Percentiles rank a stretch among this genome's conserved stretches.
phyloP scores from a whole-genome alignment of 331 rosid species.

The Telfairia occidentalis region DNA sequence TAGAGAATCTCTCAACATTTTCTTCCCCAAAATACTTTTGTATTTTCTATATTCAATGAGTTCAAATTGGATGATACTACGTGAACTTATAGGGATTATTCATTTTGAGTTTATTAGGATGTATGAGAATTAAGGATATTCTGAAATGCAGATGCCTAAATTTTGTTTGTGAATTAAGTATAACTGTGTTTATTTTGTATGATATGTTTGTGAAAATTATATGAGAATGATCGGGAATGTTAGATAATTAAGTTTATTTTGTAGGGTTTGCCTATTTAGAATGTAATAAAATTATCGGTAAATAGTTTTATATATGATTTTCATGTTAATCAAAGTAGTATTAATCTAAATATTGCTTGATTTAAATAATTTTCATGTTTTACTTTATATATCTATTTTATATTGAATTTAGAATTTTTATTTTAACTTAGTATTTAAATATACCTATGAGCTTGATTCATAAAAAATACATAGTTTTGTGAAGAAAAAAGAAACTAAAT shows the following conservation, averaged over 20 bases:
- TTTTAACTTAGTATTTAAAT: too few relatives aligned
- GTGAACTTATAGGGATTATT: not conserved
- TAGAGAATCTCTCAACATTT: conserved; percentile 12
- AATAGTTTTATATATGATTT: not conserved
- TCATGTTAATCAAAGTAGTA: not conserved
- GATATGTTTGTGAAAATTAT: not conserved
- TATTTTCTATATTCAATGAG: not conserved
- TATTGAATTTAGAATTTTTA: too few relatives aligned
- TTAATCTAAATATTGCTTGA: not conserved
- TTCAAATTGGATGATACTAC: not conserved
- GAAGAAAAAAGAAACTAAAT: not conserved
- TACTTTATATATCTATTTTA: not conserved
- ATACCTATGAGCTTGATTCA: not conserved
- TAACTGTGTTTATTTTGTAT: not conserved
- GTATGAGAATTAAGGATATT: not conserved
- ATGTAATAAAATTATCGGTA: not conserved
- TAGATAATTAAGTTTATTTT: not conserved
- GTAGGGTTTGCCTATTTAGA: not conserved
- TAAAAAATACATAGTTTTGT: not conserved
- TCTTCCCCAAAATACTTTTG: not conserved
- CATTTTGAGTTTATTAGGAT: not conserved
- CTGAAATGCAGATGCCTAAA: not conserved
- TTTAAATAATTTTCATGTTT: not conserved
- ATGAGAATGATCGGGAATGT: not conserved
- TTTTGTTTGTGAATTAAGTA: not conserved